Evolutionary conservation across 345 rosid species (phyloP).

Genomic region (Gossypium sturtianum): DNA sequence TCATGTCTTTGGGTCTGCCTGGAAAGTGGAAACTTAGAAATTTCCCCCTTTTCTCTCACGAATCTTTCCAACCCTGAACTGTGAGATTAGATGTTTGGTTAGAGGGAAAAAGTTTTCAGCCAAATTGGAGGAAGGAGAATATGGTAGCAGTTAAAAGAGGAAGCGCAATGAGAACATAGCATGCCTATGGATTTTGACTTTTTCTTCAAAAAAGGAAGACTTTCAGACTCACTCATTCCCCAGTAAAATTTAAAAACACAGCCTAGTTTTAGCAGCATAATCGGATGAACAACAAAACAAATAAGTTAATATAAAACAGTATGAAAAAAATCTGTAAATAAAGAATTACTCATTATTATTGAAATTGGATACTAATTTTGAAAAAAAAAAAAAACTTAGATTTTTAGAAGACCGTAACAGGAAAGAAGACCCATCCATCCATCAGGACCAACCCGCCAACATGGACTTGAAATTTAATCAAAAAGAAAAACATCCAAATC

Average conservation of each 20-base stretch:
- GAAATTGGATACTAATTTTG: too few species aligned
- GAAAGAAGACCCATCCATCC: not conserved
- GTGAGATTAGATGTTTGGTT: not conserved
- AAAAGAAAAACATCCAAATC: not conserved
- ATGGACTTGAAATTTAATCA: not conserved
- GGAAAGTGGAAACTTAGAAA: not conserved
- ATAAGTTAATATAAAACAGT: too few species aligned
- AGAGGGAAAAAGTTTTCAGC: not conserved
- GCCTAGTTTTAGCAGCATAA: not conserved
- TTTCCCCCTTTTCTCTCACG: not conserved
- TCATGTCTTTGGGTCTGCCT: slow-evolving; percentile 20
- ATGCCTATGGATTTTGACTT: slow-evolving; percentile 6
- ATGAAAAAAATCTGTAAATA: too few species aligned
- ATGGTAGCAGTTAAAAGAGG: not conserved
- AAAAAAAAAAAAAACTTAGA: not conserved
- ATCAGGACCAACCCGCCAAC: not conserved
- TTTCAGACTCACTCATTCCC: not conserved
- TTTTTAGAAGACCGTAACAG: not conserved
- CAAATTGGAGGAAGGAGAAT: not conserved
- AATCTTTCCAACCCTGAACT: not conserved
- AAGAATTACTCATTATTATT: too few species aligned
- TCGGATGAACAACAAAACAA: not conserved
- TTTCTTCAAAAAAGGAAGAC: not conserved
- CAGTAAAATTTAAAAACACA: not conserved
- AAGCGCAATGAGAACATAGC: not conserved